Conservation (phyloP, 2,329 filamentous ascomycete genomes). For the Colletotrichum echinochloae region DNA sequence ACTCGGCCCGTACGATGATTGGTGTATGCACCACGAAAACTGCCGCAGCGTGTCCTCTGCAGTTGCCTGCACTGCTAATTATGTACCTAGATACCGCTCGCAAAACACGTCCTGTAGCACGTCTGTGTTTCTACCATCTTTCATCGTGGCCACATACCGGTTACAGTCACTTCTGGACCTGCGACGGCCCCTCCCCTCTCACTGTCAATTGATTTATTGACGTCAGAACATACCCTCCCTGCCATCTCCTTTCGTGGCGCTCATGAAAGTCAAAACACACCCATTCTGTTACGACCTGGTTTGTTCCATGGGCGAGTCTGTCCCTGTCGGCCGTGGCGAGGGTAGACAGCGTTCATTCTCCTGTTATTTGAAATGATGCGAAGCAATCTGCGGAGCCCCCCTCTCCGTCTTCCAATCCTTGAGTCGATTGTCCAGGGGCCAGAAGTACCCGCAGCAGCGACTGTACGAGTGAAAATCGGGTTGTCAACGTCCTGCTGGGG, state of each 20-base stretch:
- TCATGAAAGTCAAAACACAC: not conserved
- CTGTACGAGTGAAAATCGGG: not conserved
- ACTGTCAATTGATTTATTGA: constrained; percentile 8
- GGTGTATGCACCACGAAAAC: constrained; percentile 12
- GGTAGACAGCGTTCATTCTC: constrained; percentile 8
- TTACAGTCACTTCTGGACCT: not conserved
- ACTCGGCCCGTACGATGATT: constrained; percentile 13
- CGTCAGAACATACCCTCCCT: not conserved
- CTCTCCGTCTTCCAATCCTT: constrained; percentile 24
- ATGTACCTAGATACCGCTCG: constrained; percentile 1
- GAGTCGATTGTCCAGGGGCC: constrained; percentile 19
- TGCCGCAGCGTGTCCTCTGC: constrained; percentile 19
- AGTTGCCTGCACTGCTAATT: constrained; percentile 2
- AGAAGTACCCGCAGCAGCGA: not conserved
- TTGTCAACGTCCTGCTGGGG: not conserved
- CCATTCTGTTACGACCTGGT: constrained; percentile 9
- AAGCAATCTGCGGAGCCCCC: constrained; percentile 32
- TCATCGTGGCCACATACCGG: not conserved
- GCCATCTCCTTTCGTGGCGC: constrained; percentile 18
- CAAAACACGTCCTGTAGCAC: constrained; percentile 7
- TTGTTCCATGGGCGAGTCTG: not conserved
- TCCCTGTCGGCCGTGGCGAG: not conserved
- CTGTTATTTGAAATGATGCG: constrained; percentile 27
- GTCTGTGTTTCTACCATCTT: no score
- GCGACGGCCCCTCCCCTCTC: not conserved